A percentile compares a stretch with the other conserved stretches of the same genome.
Evolutionary conservation across 352 stramenopile genomes (phyloP).

Genomic region (Globisporangium polare): DNA sequence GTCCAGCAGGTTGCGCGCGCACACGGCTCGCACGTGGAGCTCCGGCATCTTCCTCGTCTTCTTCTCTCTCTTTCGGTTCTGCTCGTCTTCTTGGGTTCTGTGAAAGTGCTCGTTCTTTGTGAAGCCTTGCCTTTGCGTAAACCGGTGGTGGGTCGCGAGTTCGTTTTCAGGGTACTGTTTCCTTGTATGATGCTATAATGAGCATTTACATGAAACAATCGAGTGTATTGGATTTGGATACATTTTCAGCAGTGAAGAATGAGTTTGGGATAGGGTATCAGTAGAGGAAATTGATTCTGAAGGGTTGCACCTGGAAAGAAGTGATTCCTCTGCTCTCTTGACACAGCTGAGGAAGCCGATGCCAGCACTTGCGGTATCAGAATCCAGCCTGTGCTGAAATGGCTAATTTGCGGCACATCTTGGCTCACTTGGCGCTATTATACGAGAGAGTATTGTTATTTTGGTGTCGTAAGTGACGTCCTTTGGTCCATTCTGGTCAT

Average conservation of each 20-base stretch:
- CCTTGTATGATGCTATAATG: too few species aligned
- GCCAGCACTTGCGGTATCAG: neutral
- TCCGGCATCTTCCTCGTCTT: conserved; percentile 35
- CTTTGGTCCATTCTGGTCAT: neutral
- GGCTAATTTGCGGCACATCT: neutral
- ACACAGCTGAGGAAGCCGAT: too few species aligned
- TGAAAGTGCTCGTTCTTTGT: neutral
- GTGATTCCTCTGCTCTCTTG: too few species aligned
- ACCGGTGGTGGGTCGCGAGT: too few species aligned
- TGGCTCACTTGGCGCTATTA: neutral
- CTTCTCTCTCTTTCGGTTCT: conserved; percentile 1
- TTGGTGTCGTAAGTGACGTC: neutral
- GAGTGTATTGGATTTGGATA: too few species aligned
- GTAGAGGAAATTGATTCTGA: neutral
- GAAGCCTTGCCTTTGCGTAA: too few species aligned
- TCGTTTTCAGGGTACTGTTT: too few species aligned
- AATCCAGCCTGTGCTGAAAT: neutral
- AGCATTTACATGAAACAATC: too few species aligned
- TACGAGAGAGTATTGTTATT: neutral
- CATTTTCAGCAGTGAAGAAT: too few species aligned
- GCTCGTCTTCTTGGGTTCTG: neutral
- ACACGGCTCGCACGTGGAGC: conserved; percentile 75
- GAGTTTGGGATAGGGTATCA: too few species aligned
- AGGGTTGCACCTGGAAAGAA: neutral
- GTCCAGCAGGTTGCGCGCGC: conserved; percentile 73